Evolutionary conservation across 345 rosid species (phyloP).

Genomic region (Nephelium lappaceum): DNA sequence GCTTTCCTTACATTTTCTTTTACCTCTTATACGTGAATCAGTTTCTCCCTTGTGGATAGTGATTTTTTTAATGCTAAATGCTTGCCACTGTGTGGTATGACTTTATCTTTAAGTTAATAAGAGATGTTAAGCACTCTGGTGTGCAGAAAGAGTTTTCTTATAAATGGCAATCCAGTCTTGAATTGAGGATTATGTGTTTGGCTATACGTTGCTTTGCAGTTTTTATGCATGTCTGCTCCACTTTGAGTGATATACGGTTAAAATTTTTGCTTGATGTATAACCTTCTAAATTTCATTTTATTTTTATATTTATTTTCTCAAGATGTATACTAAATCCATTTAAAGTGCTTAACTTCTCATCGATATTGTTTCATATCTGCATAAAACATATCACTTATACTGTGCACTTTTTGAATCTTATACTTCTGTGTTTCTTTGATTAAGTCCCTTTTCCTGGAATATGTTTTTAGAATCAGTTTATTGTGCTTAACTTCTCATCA

Average conservation of each 20-base stretch:
- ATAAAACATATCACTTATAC: too few relatives aligned
- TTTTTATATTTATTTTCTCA: background rate
- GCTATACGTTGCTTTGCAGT: background rate
- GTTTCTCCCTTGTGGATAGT: background rate
- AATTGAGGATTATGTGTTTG: background rate
- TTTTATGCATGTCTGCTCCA: background rate
- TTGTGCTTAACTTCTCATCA: background rate
- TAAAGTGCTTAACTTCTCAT: background rate
- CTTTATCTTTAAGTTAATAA: background rate
- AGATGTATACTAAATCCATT: background rate
- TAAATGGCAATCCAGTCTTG: background rate
- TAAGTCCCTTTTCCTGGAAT: background rate
- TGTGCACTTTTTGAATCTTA: background rate
- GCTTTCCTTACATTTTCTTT: background rate
- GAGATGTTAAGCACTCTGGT: background rate
- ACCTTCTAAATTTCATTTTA: background rate
- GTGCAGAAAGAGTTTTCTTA: background rate
- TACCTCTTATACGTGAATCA: background rate
- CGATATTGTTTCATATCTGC: background rate
- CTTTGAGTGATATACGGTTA: background rate
- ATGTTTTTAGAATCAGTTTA: background rate
- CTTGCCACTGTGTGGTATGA: background rate
- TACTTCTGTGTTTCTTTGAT: background rate
- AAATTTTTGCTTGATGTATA: background rate
- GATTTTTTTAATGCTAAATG: background rate